These are phyloP conservation scores for Kockiozyma suomiensis DNA, from an alignment of 805 yeast species.

Conservation along the genomic window DNA sequence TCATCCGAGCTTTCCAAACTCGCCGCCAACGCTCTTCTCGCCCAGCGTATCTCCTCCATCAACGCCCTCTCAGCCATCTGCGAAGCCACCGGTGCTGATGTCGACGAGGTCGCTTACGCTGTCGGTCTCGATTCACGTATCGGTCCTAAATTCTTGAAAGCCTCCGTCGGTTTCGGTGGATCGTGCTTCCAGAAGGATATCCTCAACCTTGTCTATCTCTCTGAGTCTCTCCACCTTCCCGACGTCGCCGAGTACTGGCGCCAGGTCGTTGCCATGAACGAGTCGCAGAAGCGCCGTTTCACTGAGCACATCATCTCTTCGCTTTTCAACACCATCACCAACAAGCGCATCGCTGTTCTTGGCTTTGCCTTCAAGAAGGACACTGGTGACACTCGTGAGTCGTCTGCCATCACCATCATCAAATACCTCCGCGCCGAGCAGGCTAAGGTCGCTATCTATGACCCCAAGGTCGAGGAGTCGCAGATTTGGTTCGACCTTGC, in stretches of 20 bases:
- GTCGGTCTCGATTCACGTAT: slow-evolving; percentile 40
- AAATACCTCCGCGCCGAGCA: slow-evolving; percentile 38
- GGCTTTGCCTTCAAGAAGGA: slow-evolving; percentile 43
- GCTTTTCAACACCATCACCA: slow-evolving; percentile 40
- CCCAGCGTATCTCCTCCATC: slow-evolving; percentile 42
- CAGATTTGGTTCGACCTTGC: slow-evolving; percentile 39
- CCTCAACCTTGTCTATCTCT: slow-evolving; percentile 39
- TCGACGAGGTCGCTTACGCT: slow-evolving; percentile 41
- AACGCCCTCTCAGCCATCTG: slow-evolving; percentile 42
- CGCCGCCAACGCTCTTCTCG: slow-evolving; percentile 41
- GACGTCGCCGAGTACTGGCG: slow-evolving; percentile 40
- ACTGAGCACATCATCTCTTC: slow-evolving; percentile 37
- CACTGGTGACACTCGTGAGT: slow-evolving; percentile 41
- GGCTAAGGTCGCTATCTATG: slow-evolving; percentile 39
- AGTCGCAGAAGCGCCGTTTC: slow-evolving; percentile 40
- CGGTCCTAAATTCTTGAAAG: slow-evolving; percentile 40
- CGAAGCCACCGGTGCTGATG: slow-evolving; percentile 42
- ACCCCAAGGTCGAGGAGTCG: slow-evolving; percentile 41
- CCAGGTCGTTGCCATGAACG: slow-evolving; percentile 41
- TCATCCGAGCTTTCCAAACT: slow-evolving; percentile 41
- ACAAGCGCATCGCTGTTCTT: slow-evolving; percentile 39
- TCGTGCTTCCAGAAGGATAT: slow-evolving; percentile 42
- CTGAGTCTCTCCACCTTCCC: slow-evolving; percentile 40
- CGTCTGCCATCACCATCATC: slow-evolving; percentile 40
- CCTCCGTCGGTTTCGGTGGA: slow-evolving; percentile 42